Evolutionary conservation across 148 eudicot species (phyloP), one percentile per base, ranked within the genome.

Genomic region (Amaranthus hypochondriacus): DNA sequence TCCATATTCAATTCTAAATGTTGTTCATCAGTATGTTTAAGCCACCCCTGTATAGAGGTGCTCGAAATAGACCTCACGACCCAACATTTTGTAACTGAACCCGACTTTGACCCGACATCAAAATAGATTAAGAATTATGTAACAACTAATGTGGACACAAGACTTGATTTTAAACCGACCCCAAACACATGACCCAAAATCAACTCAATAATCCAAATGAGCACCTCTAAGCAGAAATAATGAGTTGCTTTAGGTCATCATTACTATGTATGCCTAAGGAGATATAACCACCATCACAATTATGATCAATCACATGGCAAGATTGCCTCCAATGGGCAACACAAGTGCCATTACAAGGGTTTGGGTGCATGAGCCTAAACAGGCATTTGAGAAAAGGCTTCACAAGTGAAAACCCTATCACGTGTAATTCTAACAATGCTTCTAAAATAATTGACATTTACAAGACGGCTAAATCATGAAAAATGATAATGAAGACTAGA

Each of bases 401-500:
- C 21, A 18, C 3, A 7, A 48, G 21, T 14, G 56, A n/a, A 7
- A 15, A 5, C 55, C 7, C 51, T 66, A 47, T 51, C 56, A 3
- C 21, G 15, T 66, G 5, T 21, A 9, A 43, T 67, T n/a, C 18
- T 0, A 21, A 49, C 14, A 9, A 67, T 3, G 56, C 28, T 49
- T 61, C 49, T 60, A 7, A 72, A 72, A 7, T 0, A 48, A 9
- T 8, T 72, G 58, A n/a, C 53, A 56, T 39, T 49, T 43, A 46
- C 59, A 52, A 9, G 14, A 66, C 60, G 14, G 56, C 60, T 51
- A 53, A 2, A 6, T 4, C 63, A 8, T 49, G 2, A 5, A 42
- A 49, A 42, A 21, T 12, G 65, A 18, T 12, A 42, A 5, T 7
- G 43, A 68, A 62, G 70, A 78, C 57, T 54, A 68, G 76, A 42